Evolutionary conservation across 108 stramenopile species (phyloP).

Genomic region (Nannochloropsis gaditana): DNA sequence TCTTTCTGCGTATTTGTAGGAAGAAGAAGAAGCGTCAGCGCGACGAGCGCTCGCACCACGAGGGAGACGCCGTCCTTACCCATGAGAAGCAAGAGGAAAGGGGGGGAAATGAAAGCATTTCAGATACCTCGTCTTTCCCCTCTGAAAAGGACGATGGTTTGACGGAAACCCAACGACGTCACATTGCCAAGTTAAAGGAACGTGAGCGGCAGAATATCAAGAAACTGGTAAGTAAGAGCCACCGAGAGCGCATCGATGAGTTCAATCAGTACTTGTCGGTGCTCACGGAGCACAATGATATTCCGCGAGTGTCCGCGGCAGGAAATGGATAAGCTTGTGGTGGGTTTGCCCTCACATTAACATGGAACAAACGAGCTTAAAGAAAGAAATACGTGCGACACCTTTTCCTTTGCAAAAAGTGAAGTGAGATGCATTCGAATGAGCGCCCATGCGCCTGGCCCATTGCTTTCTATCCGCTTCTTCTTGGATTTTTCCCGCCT

Average conservation of each 20-base stretch:
- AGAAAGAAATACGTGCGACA: too few species aligned
- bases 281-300: constrained; percentile 59
- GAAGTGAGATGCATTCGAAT: too few species aligned
- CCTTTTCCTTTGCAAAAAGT: too few species aligned
- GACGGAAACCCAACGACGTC: not conserved
- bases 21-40: not conserved
- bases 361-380: not conserved
- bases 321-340: constrained; percentile 51
- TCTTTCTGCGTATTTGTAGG: not conserved
- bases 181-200: not conserved
- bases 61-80: not conserved
- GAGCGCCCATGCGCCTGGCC: too few species aligned
- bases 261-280: constrained; percentile 49
- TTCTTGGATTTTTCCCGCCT: too few species aligned
- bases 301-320: constrained; percentile 58
- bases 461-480: too few species aligned
- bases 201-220: constrained; percentile 28
- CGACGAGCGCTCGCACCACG: not conserved
- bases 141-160: not conserved
- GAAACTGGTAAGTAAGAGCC: constrained; percentile 35
- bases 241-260: constrained; percentile 54
- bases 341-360: not conserved
- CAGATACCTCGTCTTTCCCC: not conserved
- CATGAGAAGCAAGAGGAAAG: not conserved
- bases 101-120: not conserved